Base-by-base conservation (phyloP, 495 filamentous ascomycete genomes). In the Penicillium pulvis region DNA sequence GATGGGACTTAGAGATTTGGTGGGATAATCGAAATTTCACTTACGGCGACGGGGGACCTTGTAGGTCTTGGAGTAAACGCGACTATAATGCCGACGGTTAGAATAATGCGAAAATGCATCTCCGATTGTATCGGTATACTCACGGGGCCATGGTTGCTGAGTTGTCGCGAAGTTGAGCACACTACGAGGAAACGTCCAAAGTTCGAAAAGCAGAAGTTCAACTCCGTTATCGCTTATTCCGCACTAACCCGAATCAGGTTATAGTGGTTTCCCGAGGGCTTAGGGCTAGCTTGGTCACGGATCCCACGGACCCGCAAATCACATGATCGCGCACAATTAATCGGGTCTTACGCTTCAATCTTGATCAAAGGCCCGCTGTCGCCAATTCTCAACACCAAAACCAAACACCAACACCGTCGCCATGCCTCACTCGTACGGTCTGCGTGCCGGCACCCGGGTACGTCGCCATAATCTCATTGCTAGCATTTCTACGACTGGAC, bases 361-460 rank as follows among this genome's bases (percentile, higher is more conserved):
- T 47, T 57, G 64, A 58, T 43, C 39, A 57, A 49, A 49, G 46
- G 57, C 50, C 49, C 65, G 70, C 68, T 68, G 74, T 76, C 74
- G 75, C 75, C 71, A 75, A 71, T 66, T 68, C 71, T 53, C 39
- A 55, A 42, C 71, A 63, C 71, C 74, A 68, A 73, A 71, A 77
- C 65, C 72, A 75, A 69, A 67, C 73, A 71, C 71, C 51, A 77
- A 73, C 64, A 80, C 69, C 77, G 74, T 75, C 82, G 80, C 75
- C 67, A 98, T 97, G 93, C 92, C 92, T 93, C 93, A 97, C 87
- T 85, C 92, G 63, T 87, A 88, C 75, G 93, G 93, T 93, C 87
- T 97, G 71, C 84, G 93, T 77, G 85, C 90, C 71, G 93, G 93
- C 79, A 98, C 93, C 79, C 90, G 93, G 78, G 85, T 87, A 83